Evolutionary conservation across 441 rosid species (phyloP), one percentile per base, ranked within the genome.

Genomic region (Omphalea diandra): DNA sequence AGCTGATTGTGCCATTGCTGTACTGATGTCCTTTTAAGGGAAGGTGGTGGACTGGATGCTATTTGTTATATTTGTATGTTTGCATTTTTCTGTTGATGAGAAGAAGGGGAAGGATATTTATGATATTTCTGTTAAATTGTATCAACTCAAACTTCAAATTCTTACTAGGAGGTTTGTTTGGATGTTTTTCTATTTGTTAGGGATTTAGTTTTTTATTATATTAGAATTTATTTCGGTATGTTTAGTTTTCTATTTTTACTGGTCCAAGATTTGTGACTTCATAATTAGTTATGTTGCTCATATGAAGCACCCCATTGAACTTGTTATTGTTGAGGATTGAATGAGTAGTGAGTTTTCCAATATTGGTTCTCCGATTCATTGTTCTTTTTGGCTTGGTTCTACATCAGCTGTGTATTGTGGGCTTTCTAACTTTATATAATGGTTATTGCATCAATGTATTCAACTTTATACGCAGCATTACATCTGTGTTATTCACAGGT

Each of bases 401-500:
- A 3, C 11, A 35, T 46, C 22, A 55, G 71, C 38, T 67, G 36
- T 26, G 20, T 26, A 18, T 36, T 27, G 4, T 67, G 50, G 40
- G 4, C 54, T 36, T 67, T 54, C 20, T 54, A 2, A 53, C 14
- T 46, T 17, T 66, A 29, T 15, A 11, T 24, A 35, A 27, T 17
- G 22, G 10, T 35, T 46, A 20, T 36, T 7, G 1, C 3, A 14
- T 66, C 20, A 33, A 7, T 32, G 32, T 43, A 8, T 32, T 55
- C 53, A 43, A 55, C 35, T 57, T 58, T 26, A 12, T 0, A 17
- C 8, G 22, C 52, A 57, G 55, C 38, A 47, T 49, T 64, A 27
- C 52, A 33, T 18, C n/a, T n/a, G n/a, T 63, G 63, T 38, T 80
- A 41, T 68, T 36, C 27, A 68, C 83, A 95, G 98, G 95, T 90